Percentiles rank a stretch among this genome's conserved stretches.
Evolutionary conservation across 345 rosid genomes (phyloP).

Genomic region (Citrus australasica): DNA sequence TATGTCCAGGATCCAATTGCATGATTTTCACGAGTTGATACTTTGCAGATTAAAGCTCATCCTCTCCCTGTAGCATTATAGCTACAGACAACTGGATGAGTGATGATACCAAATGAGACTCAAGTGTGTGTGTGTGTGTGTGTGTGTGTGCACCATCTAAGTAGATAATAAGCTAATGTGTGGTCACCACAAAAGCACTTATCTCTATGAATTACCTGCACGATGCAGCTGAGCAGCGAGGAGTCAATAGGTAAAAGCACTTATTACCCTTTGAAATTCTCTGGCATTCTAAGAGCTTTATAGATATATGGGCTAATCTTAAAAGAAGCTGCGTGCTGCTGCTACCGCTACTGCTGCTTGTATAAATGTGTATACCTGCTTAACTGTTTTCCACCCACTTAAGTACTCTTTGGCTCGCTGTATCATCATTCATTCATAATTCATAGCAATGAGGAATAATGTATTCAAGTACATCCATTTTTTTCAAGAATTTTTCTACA

Average conservation of each 20-base stretch:
- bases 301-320: background rate
- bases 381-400: slow-evolving; percentile 8
- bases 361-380: background rate
- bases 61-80: too few relatives aligned
- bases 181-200: slow-evolving; percentile 30
- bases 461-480: too few relatives aligned
- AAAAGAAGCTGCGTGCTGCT: background rate
- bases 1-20: background rate
- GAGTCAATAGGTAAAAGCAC: background rate
- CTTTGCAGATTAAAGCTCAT: background rate
- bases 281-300: slow-evolving; percentile 13
- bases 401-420: background rate
- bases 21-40: background rate
- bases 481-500: too few relatives aligned
- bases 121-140: too few relatives aligned
- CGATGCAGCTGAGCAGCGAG: background rate
- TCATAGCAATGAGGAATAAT: too few relatives aligned
- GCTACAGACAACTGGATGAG: background rate
- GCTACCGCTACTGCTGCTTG: background rate
- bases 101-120: slow-evolving; percentile 9
- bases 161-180: too few relatives aligned
- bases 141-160: too few relatives aligned
- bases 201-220: background rate
- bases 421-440: background rate
- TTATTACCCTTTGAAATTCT: slow-evolving; percentile 11